Evolutionary conservation across 2,329 filamentous ascomycete genomes (phyloP).

Genomic region (Epichloe bromicola): DNA sequence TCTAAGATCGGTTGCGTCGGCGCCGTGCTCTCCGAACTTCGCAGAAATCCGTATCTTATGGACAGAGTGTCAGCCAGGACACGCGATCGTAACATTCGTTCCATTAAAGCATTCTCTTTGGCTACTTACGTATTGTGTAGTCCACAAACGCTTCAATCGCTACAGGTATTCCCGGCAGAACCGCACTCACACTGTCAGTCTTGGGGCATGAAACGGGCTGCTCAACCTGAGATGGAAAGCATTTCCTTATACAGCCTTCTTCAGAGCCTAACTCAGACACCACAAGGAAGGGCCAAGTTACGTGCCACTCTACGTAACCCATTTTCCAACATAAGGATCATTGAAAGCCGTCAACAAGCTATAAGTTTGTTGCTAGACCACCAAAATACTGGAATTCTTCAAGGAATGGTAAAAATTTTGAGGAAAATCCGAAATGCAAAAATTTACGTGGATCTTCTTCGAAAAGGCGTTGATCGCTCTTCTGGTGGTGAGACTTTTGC

Average conservation of each 20-base stretch:
- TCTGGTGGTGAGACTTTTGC: slow-evolving; percentile 39
- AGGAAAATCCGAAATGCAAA: slow-evolving; percentile 66
- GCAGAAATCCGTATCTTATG: slow-evolving; percentile 41
- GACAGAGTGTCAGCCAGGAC: background rate
- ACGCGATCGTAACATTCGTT: background rate
- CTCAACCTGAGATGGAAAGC: slow-evolving; percentile 60
- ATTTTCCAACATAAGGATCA: slow-evolving; percentile 51
- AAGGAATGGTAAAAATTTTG: slow-evolving; percentile 46
- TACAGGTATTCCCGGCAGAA: slow-evolving; percentile 78
- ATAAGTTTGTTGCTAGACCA: slow-evolving; percentile 53
- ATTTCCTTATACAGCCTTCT: slow-evolving; percentile 79
- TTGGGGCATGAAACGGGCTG: slow-evolving; percentile 35
- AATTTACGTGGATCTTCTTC: slow-evolving; percentile 53
- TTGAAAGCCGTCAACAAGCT: slow-evolving; percentile 58
- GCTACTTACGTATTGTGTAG: slow-evolving; percentile 61
- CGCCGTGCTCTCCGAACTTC: slow-evolving; percentile 69
- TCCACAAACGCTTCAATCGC: slow-evolving; percentile 61
- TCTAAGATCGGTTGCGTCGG: slow-evolving; percentile 67
- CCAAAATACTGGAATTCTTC: slow-evolving; percentile 48
- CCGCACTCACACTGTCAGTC: slow-evolving; percentile 71
- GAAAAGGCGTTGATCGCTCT: slow-evolving; percentile 57
- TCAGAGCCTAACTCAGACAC: slow-evolving; percentile 57
- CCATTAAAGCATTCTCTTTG: slow-evolving; percentile 54
- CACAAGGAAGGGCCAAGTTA: slow-evolving; percentile 62
- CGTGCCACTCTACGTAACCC: slow-evolving; percentile 76